Base-by-base conservation (phyloP, 208 protist genomes). In the Acanthamoeba healyi region DNA sequence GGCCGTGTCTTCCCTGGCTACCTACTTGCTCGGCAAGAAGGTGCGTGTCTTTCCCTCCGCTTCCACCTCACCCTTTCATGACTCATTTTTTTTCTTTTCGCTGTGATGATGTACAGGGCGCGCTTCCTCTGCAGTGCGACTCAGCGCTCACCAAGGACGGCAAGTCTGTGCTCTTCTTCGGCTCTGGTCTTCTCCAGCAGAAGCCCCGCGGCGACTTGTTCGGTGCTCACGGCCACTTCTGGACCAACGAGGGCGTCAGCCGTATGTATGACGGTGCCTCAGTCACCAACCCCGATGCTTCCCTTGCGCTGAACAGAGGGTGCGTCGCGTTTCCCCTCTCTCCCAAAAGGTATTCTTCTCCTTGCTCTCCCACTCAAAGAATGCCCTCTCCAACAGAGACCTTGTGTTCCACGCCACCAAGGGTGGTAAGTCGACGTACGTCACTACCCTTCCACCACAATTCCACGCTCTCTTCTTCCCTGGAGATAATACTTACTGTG, bases 181-280 rank as follows among this genome's bases (percentile, higher is more conserved):
- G 58, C 12, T 26, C 84, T 26, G 34, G 84, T 22, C 84, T 91
- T 29, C 34, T 91, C n/a, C 54, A 91, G 38, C 32, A 91, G 84
- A 91, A 91, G 40, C 84, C 84, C 38, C 84, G 84, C 34, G 22
- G 44, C 19, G 84, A 91, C n/a, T n/a, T 91, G 84, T 91, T 91
- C 32, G 84, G 84, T 29, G 51, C 56, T 19, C 32, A 74, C 38
- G 84, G 84, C n/a, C 84, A 91, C 42, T 63, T 91, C 32, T 91
- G 84, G 84, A 72, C 84, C 34, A 72, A 91, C 58, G 54, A 91
- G 17, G 84, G 84, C 56, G 36, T 91, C 42, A 74, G 54, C 84
- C 84, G 84, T 54, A 46, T 91, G 84, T 91, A 32, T 70, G 84
- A 91, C n/a, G 84, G 84, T 26, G 84, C 56, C 42, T 74, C 84